Evolutionary conservation across 169 alveolate species (phyloP), one percentile per base, ranked within the genome.

Genomic region (Plasmodium relictum): DNA sequence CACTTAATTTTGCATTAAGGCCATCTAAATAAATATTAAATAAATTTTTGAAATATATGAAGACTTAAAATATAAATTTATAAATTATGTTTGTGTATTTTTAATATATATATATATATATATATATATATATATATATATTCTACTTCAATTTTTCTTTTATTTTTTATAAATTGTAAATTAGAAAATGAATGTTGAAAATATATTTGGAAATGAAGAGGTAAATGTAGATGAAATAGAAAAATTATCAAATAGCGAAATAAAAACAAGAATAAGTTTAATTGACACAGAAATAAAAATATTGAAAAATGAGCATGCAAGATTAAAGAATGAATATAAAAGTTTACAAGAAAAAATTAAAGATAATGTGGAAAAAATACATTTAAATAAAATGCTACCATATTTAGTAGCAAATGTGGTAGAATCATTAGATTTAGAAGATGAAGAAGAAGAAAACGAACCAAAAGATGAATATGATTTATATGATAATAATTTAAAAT

Each of bases 351-450:
- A 96, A 54, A 88, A 97, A 71, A 96, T 96, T 31, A 96, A 97
- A 93, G 98, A 97, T 76, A 97, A 97, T 86, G 89, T 95, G 59
- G 99, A 97, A 95, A 98, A 98, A 95, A 97, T 99, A 61, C 97
- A 97, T 93, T 94, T 98, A 61, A 97, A 97, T 88, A 96, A 97
- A 58, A 99, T 98, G 92, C 95, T 99, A n/a, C 99, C 99, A 0
- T 99, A 98, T 91, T 95, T 99, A 74, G 99, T 99, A 14, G 97
- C 99, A 24, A 98, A 98, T 90, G 99, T 99, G 8, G 98, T 98
- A 0, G 99, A 99, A 72, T 68, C 76, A 42, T 66, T 71, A 31
- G 85, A 91, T 39, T 74, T 85, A 39, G 70, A 65, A 54, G 78
- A 88, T 22, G 88, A 78, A 22, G 94, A 78, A 63, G 89, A 73